Conservation (phyloP, 345 rosid genomes). For the Eucalyptus cloeziana region DNA sequence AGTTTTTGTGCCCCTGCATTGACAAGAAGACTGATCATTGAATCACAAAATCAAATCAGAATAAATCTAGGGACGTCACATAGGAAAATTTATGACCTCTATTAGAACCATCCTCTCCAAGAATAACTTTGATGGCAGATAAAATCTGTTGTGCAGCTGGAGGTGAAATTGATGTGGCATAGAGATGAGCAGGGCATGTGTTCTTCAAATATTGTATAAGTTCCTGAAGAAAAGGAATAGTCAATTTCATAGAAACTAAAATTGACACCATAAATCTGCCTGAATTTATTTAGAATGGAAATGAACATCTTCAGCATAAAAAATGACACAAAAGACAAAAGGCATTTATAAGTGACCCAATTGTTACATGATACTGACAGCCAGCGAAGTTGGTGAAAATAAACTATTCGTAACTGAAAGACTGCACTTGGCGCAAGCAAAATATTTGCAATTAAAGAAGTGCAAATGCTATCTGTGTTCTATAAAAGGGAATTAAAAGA, state of each 20-base stretch:
- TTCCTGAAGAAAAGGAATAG: constrained; percentile 28
- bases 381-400: neutral
- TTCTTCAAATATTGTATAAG: constrained; percentile 64
- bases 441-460: neutral
- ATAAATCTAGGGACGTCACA: neutral
- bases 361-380: neutral
- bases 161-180: constrained; percentile 90
- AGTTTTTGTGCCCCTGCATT: constrained; percentile 79
- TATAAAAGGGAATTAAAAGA: neutral
- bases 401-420: neutral
- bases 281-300: neutral
- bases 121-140: constrained; percentile 77
- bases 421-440: neutral
- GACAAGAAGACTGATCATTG: neutral
- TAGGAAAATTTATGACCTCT: constrained; percentile 37
- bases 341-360: neutral
- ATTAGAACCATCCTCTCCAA: constrained; percentile 93
- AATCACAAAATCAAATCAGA: neutral
- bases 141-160: constrained; percentile 87
- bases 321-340: neutral
- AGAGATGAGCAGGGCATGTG: constrained; percentile 85
- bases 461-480: neutral
- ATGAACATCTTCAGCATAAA: neutral
- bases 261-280: neutral
- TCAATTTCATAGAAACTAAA: neutral